Evolutionary conservation across 116 monocot genomes (phyloP).

Genomic region (Posidonia oceanica): DNA sequence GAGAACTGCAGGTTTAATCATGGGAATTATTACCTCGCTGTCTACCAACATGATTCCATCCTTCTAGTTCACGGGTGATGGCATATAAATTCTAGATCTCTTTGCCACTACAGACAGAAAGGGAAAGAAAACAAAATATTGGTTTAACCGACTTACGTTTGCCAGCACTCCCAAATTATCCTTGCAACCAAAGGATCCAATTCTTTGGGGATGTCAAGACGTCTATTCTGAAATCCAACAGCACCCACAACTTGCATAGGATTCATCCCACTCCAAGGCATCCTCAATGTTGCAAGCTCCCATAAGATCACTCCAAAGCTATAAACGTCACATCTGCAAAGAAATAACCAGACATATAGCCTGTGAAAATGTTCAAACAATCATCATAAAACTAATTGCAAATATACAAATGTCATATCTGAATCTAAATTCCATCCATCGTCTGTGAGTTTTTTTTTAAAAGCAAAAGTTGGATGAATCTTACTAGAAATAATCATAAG

Average conservation of each 20-base stretch:
- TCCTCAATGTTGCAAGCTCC: constrained; percentile 91
- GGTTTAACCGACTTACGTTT: constrained; percentile 40
- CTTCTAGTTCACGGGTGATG: no score
- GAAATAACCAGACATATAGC: neutral
- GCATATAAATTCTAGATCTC: no score
- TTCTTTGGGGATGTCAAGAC: constrained; percentile 95
- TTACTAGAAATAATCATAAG: no score
- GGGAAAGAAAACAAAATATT: neutral
- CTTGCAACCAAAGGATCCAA: constrained; percentile 77
- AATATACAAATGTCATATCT: no score
- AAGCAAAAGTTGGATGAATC: no score
- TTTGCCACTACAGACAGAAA: neutral
- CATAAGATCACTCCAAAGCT: constrained; percentile 98
- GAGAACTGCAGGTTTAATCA: no score
- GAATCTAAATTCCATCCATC: no score
- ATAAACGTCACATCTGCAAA: constrained; percentile 91
- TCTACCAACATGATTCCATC: no score
- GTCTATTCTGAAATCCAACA: constrained; percentile 90
- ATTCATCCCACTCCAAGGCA: constrained; percentile 99
- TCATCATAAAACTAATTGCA: neutral
- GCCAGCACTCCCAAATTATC: constrained; percentile 95
- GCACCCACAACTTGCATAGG: constrained; percentile 99
- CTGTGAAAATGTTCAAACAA: neutral
- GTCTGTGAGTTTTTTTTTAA: no score
- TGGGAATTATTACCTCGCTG: no score